A percentile compares a stretch with the other conserved stretches of the same genome.
phyloP scores from a whole-genome alignment of 768 basidiomycete genomes.

The Termitomyces sp. region DNA sequence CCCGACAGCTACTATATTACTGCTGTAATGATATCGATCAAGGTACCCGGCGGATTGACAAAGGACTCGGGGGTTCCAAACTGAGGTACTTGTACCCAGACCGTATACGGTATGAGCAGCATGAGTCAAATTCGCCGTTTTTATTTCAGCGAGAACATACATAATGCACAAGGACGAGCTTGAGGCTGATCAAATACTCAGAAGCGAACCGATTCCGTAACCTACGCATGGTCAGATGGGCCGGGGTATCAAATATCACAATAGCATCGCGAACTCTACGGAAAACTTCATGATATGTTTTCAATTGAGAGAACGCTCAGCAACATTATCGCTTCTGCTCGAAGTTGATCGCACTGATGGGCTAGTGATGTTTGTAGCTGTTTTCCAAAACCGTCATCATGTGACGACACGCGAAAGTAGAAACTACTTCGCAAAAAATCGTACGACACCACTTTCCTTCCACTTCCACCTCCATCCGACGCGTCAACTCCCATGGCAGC shows the following conservation, averaged over 20 bases:
- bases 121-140: no score
- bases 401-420: conserved; percentile 2
- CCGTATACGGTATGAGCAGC: no score
- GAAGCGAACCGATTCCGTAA: neutral
- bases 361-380: neutral
- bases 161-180: neutral
- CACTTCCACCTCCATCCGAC: neutral
- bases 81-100: no score
- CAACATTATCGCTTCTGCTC: no score
- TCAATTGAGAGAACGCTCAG: no score
- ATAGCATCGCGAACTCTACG: neutral
- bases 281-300: no score
- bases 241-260: neutral
- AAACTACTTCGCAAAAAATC: conserved; percentile 2
- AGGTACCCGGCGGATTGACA: no score
- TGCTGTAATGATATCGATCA: no score
- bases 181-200: neutral
- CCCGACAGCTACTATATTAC: no score
- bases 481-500: conserved; percentile 11
- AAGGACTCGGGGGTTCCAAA: no score
- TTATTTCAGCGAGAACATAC: no score
- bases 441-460: conserved; percentile 8
- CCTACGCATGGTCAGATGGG: neutral
- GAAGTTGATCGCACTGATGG: no score
- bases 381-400: neutral